Evolutionary conservation across 2,329 filamentous ascomycete species (phyloP).

Genomic region (Ustulina deusta): DNA sequence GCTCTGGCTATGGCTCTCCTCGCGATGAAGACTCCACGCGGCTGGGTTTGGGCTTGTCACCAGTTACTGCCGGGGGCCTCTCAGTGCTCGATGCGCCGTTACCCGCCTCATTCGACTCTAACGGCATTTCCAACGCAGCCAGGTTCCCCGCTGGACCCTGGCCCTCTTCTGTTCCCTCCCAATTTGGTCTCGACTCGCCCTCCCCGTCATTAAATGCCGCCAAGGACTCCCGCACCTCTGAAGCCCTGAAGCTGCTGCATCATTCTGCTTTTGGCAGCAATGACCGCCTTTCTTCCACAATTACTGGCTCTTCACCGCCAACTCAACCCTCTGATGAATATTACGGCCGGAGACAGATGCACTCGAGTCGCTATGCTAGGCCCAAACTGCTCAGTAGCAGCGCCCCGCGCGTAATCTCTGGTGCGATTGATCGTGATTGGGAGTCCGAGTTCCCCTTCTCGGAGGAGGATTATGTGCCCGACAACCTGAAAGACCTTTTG

Average conservation of each 20-base stretch:
- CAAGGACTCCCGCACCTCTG: constrained; percentile 70
- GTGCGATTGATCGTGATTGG: constrained; percentile 73
- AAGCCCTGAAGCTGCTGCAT: constrained; percentile 73
- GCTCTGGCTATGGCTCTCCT: constrained; percentile 83
- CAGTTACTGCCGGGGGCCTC: constrained; percentile 76
- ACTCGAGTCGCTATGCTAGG: constrained; percentile 75
- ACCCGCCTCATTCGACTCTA: constrained; percentile 95
- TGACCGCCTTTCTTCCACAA: constrained; percentile 69
- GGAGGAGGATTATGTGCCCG: constrained; percentile 90
- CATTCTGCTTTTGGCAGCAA: constrained; percentile 75
- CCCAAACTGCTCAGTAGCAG: constrained; percentile 76
- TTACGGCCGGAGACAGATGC: constrained; percentile 78
- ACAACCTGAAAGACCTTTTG: constrained; percentile 72
- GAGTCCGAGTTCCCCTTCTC: constrained; percentile 77
- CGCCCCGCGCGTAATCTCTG: constrained; percentile 73
- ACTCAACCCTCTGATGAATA: constrained; percentile 63
- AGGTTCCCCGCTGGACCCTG: constrained; percentile 82
- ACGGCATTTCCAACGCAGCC: constrained; percentile 91
- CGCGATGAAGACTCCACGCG: constrained; percentile 72
- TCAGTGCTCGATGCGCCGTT: constrained; percentile 94
- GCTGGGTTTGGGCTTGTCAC: constrained; percentile 81
- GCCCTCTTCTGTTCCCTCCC: constrained; percentile 90
- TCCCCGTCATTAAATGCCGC: constrained; percentile 76
- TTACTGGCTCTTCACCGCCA: constrained; percentile 53
- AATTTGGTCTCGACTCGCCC: constrained; percentile 89